A percentile compares a stretch with the other conserved stretches of the same genome.
These are phyloP conservation scores for Globisporangium carolinianum DNA, from an alignment of 352 stramenopile genomes.

Conservation along the genomic window DNA sequence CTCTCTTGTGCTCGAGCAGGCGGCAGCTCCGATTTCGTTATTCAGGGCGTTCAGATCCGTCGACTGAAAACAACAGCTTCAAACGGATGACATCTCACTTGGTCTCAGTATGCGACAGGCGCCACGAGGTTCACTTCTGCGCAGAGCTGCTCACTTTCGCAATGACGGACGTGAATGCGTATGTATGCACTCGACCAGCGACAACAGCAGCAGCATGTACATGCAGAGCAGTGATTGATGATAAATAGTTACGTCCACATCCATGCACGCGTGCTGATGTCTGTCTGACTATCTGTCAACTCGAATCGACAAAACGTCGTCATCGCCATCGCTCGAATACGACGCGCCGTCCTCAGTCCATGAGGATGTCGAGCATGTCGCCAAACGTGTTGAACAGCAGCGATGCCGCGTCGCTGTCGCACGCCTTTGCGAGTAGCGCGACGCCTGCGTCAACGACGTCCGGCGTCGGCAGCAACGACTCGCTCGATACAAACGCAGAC, in stretches of 20 bases:
- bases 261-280: background rate
- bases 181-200: background rate
- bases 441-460: conserved; percentile 36
- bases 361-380: conserved; percentile 60
- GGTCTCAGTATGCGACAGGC: background rate
- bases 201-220: background rate
- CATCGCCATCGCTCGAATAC: background rate
- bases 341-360: conserved; percentile 12
- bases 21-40: no score
- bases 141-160: background rate
- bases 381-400: conserved; percentile 67
- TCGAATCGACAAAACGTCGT: no score
- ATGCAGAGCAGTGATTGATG: background rate
- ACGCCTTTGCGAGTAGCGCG: conserved; percentile 44
- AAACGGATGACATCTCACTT: background rate
- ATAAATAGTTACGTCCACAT: background rate
- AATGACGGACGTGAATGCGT: background rate
- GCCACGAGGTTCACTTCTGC: background rate
- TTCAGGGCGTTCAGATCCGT: no score
- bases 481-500: background rate
- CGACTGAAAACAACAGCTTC: background rate
- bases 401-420: conserved; percentile 50
- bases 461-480: background rate
- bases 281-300: no score
- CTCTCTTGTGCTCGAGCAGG: no score